These are phyloP conservation scores for Knufia petricola DNA, from an alignment of 2,329 filamentous ascomycete species.

Conservation along the genomic window DNA sequence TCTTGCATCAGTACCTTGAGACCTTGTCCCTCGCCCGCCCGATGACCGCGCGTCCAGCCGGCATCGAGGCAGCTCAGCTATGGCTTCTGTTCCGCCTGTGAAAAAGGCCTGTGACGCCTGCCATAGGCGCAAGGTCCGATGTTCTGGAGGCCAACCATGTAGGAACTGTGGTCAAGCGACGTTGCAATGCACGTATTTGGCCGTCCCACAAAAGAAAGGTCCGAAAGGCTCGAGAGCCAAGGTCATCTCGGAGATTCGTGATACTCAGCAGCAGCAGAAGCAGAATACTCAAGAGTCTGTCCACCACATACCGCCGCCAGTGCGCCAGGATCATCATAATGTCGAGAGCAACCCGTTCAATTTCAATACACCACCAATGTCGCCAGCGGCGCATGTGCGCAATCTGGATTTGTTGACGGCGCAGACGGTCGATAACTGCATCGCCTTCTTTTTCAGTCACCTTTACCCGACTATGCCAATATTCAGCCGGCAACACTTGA, in stretches of 20 bases:
- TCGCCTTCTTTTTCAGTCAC: slow-evolving; percentile 59
- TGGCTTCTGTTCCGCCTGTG: slow-evolving; percentile 15
- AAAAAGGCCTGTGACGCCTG: slow-evolving; percentile 26
- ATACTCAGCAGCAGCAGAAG: slow-evolving; percentile 53
- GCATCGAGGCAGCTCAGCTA: background rate
- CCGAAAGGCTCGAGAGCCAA: slow-evolving; percentile 66
- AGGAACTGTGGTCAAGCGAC: slow-evolving; percentile 59
- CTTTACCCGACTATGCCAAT: slow-evolving; percentile 40
- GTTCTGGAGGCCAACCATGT: slow-evolving; percentile 44
- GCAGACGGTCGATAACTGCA: slow-evolving; percentile 57
- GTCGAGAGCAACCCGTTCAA: slow-evolving; percentile 38
- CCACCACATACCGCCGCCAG: background rate
- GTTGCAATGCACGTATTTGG: slow-evolving; percentile 63
- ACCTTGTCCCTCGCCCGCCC: background rate
- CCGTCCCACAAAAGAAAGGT: slow-evolving; percentile 66
- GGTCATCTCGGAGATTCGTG: slow-evolving; percentile 63
- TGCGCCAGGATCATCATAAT: background rate
- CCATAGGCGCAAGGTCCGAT: slow-evolving; percentile 24
- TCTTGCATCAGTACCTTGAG: background rate
- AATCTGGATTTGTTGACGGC: slow-evolving; percentile 52
- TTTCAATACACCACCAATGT: slow-evolving; percentile 41
- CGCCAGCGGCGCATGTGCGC: slow-evolving; percentile 39
- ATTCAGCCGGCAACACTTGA: slow-evolving; percentile 29
- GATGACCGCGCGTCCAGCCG: too few relatives aligned
- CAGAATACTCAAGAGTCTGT: background rate